Conservation (phyloP, 169 alveolate species). For the Eimeria acervulina region DNA sequence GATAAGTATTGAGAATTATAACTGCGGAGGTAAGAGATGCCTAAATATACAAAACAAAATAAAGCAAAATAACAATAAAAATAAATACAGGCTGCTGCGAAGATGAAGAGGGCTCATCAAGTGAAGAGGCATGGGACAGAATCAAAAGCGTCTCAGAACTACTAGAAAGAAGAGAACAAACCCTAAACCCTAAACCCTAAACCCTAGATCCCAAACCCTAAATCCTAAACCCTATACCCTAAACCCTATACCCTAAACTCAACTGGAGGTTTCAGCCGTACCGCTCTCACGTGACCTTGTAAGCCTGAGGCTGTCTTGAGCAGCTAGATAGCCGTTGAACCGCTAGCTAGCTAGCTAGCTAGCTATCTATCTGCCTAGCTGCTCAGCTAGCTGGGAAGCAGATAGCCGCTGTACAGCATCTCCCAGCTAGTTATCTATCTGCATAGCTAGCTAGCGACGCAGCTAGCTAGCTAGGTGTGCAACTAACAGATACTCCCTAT, state of each 20-base stretch:
- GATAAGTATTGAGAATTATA: background rate
- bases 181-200: conserved; percentile 31
- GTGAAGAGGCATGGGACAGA: background rate
- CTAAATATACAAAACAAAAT: background rate
- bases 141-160: background rate
- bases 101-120: background rate
- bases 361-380: background rate
- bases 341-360: conserved; percentile 9
- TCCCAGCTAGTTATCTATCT: no score
- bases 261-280: no score
- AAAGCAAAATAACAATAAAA: background rate
- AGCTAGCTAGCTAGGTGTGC: no score
- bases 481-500: no score
- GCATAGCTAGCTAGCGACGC: background rate
- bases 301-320: background rate
- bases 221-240: background rate
- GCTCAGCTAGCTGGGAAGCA: background rate
- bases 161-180: background rate
- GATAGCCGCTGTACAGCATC: no score
- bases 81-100: conserved; percentile 26
- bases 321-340: background rate
- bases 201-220: background rate
- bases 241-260: no score
- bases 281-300: no score
- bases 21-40: background rate